Evolutionary conservation across 305 asterid species (phyloP).

Genomic region (Solanum hybrid): DNA sequence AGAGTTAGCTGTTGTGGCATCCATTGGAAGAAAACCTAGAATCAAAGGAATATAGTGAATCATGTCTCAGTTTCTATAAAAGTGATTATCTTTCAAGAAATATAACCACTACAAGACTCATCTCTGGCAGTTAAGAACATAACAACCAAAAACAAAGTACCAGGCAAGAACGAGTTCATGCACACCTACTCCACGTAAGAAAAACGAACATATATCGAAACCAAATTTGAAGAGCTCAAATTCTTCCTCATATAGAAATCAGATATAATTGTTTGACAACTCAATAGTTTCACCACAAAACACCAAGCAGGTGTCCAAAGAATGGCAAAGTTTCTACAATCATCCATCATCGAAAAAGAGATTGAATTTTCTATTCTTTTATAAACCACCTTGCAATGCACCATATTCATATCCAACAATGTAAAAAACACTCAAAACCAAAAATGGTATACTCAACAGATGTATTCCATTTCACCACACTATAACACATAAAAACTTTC

Average conservation of each 20-base stretch:
- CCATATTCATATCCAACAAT: background rate
- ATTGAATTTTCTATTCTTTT: background rate
- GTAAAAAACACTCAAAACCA: background rate
- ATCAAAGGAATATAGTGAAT: background rate
- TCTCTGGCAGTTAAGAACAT: background rate
- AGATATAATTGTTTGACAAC: background rate
- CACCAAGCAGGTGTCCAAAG: background rate
- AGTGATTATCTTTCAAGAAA: background rate
- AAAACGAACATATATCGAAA: background rate
- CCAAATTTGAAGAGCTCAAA: background rate
- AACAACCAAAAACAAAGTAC: background rate
- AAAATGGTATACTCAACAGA: background rate
- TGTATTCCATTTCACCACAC: background rate
- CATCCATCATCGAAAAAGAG: background rate
- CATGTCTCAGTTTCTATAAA: background rate
- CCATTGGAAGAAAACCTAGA: constrained; percentile 36
- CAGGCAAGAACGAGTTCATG: background rate
- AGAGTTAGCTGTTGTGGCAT: constrained; percentile 38
- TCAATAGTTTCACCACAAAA: background rate
- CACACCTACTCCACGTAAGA: background rate
- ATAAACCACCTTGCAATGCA: background rate
- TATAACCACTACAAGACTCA: background rate
- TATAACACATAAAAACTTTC: background rate
- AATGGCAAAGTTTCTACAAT: background rate
- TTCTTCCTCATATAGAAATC: background rate